Base-by-base conservation (phyloP, 148 eudicot genomes). In the Vaccinium myrtillus region DNA sequence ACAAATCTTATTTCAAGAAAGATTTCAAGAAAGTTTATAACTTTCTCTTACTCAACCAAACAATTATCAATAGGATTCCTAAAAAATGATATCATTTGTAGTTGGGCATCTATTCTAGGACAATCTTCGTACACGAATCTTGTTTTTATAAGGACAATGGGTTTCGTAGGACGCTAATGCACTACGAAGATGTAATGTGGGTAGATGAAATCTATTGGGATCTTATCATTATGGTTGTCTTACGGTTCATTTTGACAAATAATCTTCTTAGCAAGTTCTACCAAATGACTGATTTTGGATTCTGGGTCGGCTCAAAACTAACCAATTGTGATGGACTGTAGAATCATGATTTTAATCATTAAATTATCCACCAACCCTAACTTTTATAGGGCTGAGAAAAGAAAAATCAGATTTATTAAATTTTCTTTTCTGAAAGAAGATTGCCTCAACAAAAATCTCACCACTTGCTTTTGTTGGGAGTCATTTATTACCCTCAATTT, bases 381-480 rank as follows among this genome's bases (percentile, higher is more conserved):
- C 6, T 43, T 50, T 10, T 54, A 54, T 54, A 8, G 69, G 30
- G 69, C 27, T n/a, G 27, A 63, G 69, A 63, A 63, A 63, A 30
- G 69, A n/a, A 63, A 63, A 63, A 8, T 10, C n/a, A 63, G 69
- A 63, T 63, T 61, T 36, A 21, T 10, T 8, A 63, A 25, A 63
- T 63, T 61, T 58, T 63, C 14, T 2, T 18, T 30, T 46, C 36
- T 39, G 83, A 50, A 53, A 58, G 25, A 61, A 39, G 53, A 80
- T 80, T 21, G 32, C 21, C 32, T n/a, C 50, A 13, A 15, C 39
- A 81, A 80, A 80, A 39, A 21, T 80, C 73, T 80, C 73, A 6
- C 49, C n/a, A 27, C 49, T 71, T 71, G 39, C 7, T 30, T 30
- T 30, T 69, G 16, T 30, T 69, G 43, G 74, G 43, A 11, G 43